Evolutionary conservation across 306 rosid species (phyloP).

Genomic region (Lupinus albus): DNA sequence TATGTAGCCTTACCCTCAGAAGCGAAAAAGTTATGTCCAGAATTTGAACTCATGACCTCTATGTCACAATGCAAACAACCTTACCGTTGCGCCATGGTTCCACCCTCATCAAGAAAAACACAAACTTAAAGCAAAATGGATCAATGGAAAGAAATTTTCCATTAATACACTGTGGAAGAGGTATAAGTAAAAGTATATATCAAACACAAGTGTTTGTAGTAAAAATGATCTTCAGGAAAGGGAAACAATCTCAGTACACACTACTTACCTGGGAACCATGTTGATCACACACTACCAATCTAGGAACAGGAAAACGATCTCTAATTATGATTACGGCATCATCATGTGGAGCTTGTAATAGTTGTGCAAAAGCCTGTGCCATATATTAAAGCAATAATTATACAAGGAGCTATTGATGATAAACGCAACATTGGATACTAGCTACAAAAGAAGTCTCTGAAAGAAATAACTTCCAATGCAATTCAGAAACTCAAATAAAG

Average conservation of each 20-base stretch:
- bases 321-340: slow-evolving; percentile 64
- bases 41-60: too few species aligned
- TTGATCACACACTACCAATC: slow-evolving; percentile 86
- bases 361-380: slow-evolving; percentile 73
- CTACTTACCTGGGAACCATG: slow-evolving; percentile 83
- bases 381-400: slow-evolving; percentile 15
- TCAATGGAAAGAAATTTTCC: too few species aligned
- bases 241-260: slow-evolving; percentile 12
- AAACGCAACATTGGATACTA: background rate
- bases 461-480: slow-evolving; percentile 19
- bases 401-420: background rate
- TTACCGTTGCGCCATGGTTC: too few species aligned
- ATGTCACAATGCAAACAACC: too few species aligned
- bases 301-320: slow-evolving; percentile 84
- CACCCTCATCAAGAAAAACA: too few species aligned
- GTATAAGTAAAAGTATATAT: too few species aligned
- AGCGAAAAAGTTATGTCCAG: too few species aligned
- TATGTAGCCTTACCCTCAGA: too few species aligned
- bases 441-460: background rate
- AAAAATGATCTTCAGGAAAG: background rate
- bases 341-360: slow-evolving; percentile 68
- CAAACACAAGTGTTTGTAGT: too few species aligned
- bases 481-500: background rate
- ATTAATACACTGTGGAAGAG: too few species aligned
- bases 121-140: too few species aligned